Evolutionary conservation across 129 eudicot species (phyloP), one percentile per base, ranked within the genome.

Genomic region (Calendula officinalis): DNA sequence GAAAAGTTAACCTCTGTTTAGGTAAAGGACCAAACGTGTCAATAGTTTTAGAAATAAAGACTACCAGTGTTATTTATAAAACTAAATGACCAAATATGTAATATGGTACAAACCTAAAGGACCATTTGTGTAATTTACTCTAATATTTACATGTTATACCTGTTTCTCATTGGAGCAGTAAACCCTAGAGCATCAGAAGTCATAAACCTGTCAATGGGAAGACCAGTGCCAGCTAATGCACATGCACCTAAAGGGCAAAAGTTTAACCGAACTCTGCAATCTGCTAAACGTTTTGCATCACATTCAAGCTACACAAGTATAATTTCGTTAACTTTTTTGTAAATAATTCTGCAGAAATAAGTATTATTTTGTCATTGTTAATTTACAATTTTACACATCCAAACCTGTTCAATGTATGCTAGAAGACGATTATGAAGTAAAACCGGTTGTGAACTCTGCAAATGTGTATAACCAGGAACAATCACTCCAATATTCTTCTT

Each of bases 381-480:
- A n/a, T 57, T 27, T 1, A 51, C 30, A 22, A 22, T 22, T 22
- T 22, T 4, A 39, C 16, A 33, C 22, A 76, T 57, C 17, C 72
- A 72, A 27, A 94, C 99, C 99, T 83, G 90, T 69, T 94, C 99
- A 52, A 94, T 88, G 74, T 86, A 94, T 51, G 95, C 88, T 52
- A 94, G 71, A 54, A 94, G 85, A 72, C 83, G 99, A 82, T 86
- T 92, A 10, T 86, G 95, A 56, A 94, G 73, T 51, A 94, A 76
- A 80, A 89, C 92, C 60, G 97, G 99, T 42, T 94, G 97, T 46
- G 99, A 95, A 70, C 96, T 83, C 69, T 83, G 99, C 81, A 94
- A 73, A 78, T 94, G 95, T 11, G 97, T 86, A 73, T 86, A 86
- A 17, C 99, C 99, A 55, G 99, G 99, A 80, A 94, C 86, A 64